Base-by-base conservation (phyloP, 441 rosid species). In the Macaranga tanarius region DNA sequence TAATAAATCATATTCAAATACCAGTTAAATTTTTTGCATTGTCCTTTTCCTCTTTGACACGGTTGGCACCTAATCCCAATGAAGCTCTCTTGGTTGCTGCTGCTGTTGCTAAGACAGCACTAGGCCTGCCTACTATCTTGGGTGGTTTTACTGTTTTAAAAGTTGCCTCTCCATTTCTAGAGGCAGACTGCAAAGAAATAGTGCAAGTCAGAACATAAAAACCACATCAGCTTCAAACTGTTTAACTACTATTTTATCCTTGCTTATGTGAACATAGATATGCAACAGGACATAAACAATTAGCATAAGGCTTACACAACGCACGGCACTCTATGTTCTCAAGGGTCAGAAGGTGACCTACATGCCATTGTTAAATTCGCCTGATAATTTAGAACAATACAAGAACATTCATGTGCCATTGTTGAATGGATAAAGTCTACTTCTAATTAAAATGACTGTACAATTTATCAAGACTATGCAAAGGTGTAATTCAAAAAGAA, bases 31-130 rank as follows among this genome's bases (percentile, higher is more conserved):
- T 44, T 81, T 80, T 87, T 62, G 71, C 78, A 69, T 9, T 75
- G 64, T 79, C 86, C 79, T 80, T 93, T 77, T 89, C 93, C 59
- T 56, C 73, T 88, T 84, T 89, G 77, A 75, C 67, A 78, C 70
- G 81, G 72, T 82, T 88, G 79, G 80, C 74, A 78, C 92, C 84
- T 48, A 84, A 67, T 10, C 92, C 84, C 51, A 84, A 69, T 15
- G 90, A 88, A 62, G 79, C 86, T 83, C 90, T 84, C 75, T 85
- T 88, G 61, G 84, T 73, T 69, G 84, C 80, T 77, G 89, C 51
- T 62, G 86, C 72, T 54, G 84, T 50, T 59, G 87, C 74, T 50
- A 84, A 51, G 69, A 80, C 61, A 59, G 84, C 74, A 74, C 70
- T 77, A 66, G 52, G 76, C 73, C 73, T 81, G 59, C 83, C 79